Base-by-base conservation (phyloP, 306 rosid genomes). In the Astragalus membranaceus region DNA sequence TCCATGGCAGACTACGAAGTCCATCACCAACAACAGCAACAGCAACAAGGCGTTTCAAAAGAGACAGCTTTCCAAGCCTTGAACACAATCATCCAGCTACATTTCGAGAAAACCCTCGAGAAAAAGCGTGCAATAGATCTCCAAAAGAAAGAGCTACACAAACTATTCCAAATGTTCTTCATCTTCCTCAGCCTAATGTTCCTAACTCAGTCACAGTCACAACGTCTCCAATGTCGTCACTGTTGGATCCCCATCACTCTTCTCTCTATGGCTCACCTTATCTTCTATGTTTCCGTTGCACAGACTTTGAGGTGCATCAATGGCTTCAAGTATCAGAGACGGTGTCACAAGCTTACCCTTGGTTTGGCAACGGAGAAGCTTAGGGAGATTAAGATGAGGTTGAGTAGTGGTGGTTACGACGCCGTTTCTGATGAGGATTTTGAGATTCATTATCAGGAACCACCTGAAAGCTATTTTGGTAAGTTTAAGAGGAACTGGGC, bases 401-500 rank as follows among this genome's bases (percentile, higher is more conserved):
- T 79, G 8, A 33, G 64, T 4, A 17, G 17, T 17, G 83, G 4
- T 5, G 85, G 75, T 5, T 76, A 17, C 5, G 94, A 81, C 2
- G 14, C 56, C 0, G 76, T 76, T 43, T 86, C 67, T 0, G 90
- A 83, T 9, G 88, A 80, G 5, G 98, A 88, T 13, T 80, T 93
- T 16, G 96, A 90, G 89, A 93, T 93, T 79, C 92, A 84, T 26
- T 90, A 90, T 62, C 98, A 93, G 77, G 97, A 93, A 58, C 98
- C 97, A 0, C 97, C 96, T 0, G 97, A 93, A 72, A 78, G 80
- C 50, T 93, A 93, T 56, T 88, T 93, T 36, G 96, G 84, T 8
- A 93, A 93, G 92, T 93, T 93, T 14, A 93, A 88, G 90, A 85
- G 97, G 72, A 93, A 87, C 46, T 93, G 98, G 98, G 98, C 96